Percentiles rank a stretch among this genome's conserved stretches.
These are phyloP conservation scores for Metschnikowia colocasiae DNA, from an alignment of 805 yeast species.

Conservation along the genomic window DNA sequence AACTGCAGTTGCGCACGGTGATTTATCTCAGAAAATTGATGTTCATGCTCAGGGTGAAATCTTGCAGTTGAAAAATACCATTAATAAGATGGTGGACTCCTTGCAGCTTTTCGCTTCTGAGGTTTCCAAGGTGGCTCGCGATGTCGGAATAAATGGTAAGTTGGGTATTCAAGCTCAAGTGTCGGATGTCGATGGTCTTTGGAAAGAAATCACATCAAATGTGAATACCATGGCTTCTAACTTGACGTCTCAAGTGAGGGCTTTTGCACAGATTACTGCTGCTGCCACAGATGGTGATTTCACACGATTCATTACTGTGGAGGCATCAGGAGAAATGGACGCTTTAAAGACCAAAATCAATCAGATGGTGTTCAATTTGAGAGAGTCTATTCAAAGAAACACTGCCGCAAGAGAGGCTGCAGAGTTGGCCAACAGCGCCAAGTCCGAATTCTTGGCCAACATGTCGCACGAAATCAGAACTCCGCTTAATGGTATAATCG, in stretches of 20 bases:
- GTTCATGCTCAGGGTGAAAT: slow-evolving; percentile 92
- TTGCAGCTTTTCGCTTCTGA: slow-evolving; percentile 84
- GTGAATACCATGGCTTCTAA: slow-evolving; percentile 95
- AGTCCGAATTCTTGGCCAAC: slow-evolving; percentile 86
- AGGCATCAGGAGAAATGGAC: slow-evolving; percentile 89
- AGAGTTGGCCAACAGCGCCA: slow-evolving; percentile 82
- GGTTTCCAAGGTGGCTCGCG: slow-evolving; percentile 86
- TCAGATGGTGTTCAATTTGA: slow-evolving; percentile 65
- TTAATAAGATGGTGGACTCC: slow-evolving; percentile 90
- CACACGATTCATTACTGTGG: slow-evolving; percentile 85
- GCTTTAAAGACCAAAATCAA: slow-evolving; percentile 58
- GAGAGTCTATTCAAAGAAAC: slow-evolving; percentile 87
- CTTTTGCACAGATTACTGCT: slow-evolving; percentile 89
- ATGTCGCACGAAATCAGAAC: slow-evolving; percentile 84
- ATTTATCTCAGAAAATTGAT: slow-evolving; percentile 76
- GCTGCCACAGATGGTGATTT: slow-evolving; percentile 94
- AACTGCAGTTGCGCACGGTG: slow-evolving; percentile 90
- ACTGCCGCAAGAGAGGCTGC: slow-evolving; percentile 95
- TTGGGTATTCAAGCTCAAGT: slow-evolving; percentile 91
- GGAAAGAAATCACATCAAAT: slow-evolving; percentile 89
- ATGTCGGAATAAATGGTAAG: slow-evolving; percentile 91
- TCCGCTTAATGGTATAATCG: slow-evolving; percentile 90
- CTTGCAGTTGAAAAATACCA: slow-evolving; percentile 77
- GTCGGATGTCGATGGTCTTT: slow-evolving; percentile 82
- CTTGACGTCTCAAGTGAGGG: slow-evolving; percentile 86